Conservation (phyloP, 148 eudicot species). For the Dianthus caryophyllus region DNA sequence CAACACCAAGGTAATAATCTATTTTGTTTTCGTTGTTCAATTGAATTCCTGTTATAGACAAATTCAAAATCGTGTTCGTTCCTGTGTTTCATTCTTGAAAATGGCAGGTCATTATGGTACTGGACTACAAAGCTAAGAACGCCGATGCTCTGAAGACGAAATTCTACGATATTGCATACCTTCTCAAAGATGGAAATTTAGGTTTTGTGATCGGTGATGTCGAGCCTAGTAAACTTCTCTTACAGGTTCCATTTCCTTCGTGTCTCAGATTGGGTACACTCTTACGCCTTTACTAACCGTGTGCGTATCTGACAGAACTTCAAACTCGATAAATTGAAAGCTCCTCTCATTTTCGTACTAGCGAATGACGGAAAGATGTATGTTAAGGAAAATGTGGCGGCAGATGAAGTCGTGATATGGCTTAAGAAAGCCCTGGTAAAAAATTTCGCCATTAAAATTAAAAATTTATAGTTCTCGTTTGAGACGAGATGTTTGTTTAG, state of each 20-base stretch:
- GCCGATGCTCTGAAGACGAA: slow-evolving; percentile 28
- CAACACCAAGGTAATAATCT: slow-evolving; percentile 56
- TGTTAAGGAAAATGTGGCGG: slow-evolving; percentile 25
- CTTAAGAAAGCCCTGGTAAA: slow-evolving; percentile 34
- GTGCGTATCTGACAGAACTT: slow-evolving; percentile 17
- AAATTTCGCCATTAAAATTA: not conserved
- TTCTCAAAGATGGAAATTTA: slow-evolving; percentile 26
- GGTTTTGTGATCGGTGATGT: slow-evolving; percentile 32
- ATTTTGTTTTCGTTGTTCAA: too few relatives aligned
- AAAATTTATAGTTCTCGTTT: too few relatives aligned
- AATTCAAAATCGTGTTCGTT: too few relatives aligned
- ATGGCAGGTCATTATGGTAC: slow-evolving; percentile 30
- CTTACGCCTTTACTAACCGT: too few relatives aligned
- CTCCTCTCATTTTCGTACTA: slow-evolving; percentile 28
- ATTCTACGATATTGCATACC: slow-evolving; percentile 29
- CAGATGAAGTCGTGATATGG: slow-evolving; percentile 31
- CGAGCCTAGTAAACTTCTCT: slow-evolving; percentile 22
- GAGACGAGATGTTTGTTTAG: not conserved
- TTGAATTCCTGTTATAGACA: too few relatives aligned
- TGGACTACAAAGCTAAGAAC: slow-evolving; percentile 29
- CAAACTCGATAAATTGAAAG: slow-evolving; percentile 16
- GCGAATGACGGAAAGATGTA: slow-evolving; percentile 23
- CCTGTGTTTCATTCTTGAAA: not conserved
- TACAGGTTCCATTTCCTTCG: slow-evolving; percentile 20
- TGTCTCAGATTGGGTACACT: too few relatives aligned